phyloP scores from a whole-genome alignment of 164 flowering plant genomes.

The Magnolia sinica region DNA sequence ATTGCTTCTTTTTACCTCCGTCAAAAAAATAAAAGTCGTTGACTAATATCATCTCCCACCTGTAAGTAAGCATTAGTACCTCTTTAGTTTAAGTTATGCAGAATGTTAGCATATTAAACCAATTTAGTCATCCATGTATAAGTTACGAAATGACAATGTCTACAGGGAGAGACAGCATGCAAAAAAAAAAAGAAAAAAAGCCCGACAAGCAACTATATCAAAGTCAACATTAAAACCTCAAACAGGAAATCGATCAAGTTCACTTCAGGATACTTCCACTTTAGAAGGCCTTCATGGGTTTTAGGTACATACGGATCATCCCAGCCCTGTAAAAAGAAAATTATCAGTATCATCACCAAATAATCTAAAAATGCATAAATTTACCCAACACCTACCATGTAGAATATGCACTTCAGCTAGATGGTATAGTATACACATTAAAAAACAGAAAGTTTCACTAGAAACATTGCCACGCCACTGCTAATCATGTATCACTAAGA shows the following conservation, averaged over 20 bases:
- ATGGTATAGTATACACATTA: too few species aligned
- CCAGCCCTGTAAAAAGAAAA: slow-evolving; percentile 68
- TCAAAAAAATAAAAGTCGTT: slow-evolving; percentile 59
- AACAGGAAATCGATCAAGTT: slow-evolving; percentile 93
- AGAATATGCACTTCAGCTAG: background rate
- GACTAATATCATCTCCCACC: slow-evolving; percentile 53
- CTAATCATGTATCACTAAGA: too few species aligned
- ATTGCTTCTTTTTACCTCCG: slow-evolving; percentile 67
- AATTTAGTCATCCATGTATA: background rate
- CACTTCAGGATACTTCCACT: slow-evolving; percentile 93
- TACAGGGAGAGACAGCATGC: background rate
- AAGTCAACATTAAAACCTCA: slow-evolving; percentile 50
- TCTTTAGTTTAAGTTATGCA: background rate
- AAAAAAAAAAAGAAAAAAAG: background rate
- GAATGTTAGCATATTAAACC: background rate
- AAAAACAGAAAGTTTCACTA: too few species aligned
- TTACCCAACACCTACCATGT: background rate
- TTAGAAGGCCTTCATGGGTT: slow-evolving; percentile 91
- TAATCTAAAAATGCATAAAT: background rate
- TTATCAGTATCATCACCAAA: background rate
- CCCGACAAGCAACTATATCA: background rate
- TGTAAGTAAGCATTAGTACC: slow-evolving; percentile 19
- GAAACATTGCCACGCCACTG: too few species aligned
- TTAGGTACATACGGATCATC: slow-evolving; percentile 91
- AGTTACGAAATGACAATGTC: background rate